Base-by-base conservation (phyloP, 2,329 filamentous ascomycete genomes). In the Anthostomella pinea region DNA sequence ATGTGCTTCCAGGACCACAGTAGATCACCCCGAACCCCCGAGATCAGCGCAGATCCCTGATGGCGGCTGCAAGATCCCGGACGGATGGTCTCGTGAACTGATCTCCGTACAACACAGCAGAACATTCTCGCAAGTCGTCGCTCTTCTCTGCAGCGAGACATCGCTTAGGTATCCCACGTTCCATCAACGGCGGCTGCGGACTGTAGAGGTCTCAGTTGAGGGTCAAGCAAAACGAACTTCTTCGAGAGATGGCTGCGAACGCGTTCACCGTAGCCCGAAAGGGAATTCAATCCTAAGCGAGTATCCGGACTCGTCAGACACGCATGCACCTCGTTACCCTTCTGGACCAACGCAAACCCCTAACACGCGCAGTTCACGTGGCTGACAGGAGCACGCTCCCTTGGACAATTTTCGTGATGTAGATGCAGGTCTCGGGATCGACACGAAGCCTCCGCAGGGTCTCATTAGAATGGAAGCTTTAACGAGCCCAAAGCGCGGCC, bases 21-120 rank as follows among this genome's bases (percentile, higher is more conserved):
- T n/a, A 45, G 33, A 39, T 26, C 35, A 34, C 24, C 37, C 39
- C 38, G 32, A 23, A 17, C 30, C 37, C 34, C 45, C 47, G 44
- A 45, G 37, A 45, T 47, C 45, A 45, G 26, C 13, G 25, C 39
- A 30, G 36, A 36, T 18, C 39, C 32, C 26, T 36, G 26, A 38
- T 22, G 29, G 29, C 32, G 40, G 40, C 45, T 48, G 45, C 33
- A 43, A 36, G 32, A 29, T 48, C 35, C 45, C 42, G 40, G 33
- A 30, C 33, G 41, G 15, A n/a, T 30, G 16, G 28, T 30, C 16
- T 15, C 15, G 24, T 21, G 32, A 21, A 21, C 24, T 33, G 15
- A 16, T 11, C 32, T 10, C 14, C 38, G 37, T 37, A 40, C 16
- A 38, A n/a, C n/a, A n/a, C n/a, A n/a, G n/a, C n/a, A n/a, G n/a